Evolutionary conservation across 2,329 filamentous ascomycete genomes (phyloP), one percentile per base, ranked within the genome.

Genomic region (Cordyceps cicadae): DNA sequence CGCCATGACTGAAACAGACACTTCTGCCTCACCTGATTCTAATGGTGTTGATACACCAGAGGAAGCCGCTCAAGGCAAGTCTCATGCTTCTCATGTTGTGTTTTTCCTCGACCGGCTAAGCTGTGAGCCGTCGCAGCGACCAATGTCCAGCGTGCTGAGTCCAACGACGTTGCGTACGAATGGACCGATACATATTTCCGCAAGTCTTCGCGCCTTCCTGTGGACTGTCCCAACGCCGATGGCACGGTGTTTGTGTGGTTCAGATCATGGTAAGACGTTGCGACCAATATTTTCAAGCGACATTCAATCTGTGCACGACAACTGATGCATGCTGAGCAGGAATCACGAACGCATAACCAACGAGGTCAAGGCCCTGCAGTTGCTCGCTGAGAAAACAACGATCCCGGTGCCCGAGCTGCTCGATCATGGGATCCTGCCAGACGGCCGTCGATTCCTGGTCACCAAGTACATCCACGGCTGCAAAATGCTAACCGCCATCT

Each of bases 301-400:
- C 3, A 43, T 43, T 43, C 12, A 43, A 43, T 24, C 14, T 14
- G 12, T 43, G 39, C 32, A 34, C 32, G 24, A 34, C 3, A 2
- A 34, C 32, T 34, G 6, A 34, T 34, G 32, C 6, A 34, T 15
- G 3, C 17, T 43, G 39, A 2, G 14, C 17, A 58, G 60, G 61
- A 62, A 64, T 52, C 62, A 63, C 26, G 62, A 64, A 45, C 63
- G 62, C 17, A 62, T 64, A 26, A 46, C 49, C 6, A 64, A 63
- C 37, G 62, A 64, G 24, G 63, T 57, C 43, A 63, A 56, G 14
- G 62, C 62, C 26, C 34, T 63, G 3, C 14, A 59, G 45, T 21
- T 48, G 5, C 3, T 48, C 14, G 11, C 45, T 3, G 9, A 48
- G 3, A 24, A 26, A 5, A 48, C 45, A 26, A 48, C 45, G 9